Evolutionary conservation across 257 asterid species (phyloP), one percentile per base, ranked within the genome.

Genomic region (Leonotis leonurus): DNA sequence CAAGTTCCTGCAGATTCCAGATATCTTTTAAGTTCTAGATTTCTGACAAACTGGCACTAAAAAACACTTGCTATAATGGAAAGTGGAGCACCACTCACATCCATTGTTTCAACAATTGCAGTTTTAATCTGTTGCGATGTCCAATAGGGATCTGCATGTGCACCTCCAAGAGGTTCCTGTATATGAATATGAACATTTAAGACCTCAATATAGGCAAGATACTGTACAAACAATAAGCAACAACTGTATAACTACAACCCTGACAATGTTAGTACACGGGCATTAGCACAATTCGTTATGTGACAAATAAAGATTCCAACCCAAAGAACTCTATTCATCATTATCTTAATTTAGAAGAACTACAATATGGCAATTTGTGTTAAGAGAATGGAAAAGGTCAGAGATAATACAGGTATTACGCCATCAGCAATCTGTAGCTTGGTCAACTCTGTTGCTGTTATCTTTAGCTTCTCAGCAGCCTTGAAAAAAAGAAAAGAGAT

Each of bases 141-240:
- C 97, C 95, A 89, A 63, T 81, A 46, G 18, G 97, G 80, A 82
- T 92, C 96, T 59, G 87, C 83, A 75, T 92, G 99, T 35, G 97
- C 99, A 60, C 99, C 97, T 43, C 96, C 95, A 71, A 90, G 89
- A 70, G 97, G 95, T 84, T 90, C 97, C 97, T 89, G 77, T 74
- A 4, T 55, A 62, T 8, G 10, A 24, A 26, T 20, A 55, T 13
- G 57, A 7, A 29, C 22, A 14, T 51, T 18, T 44, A 35, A 35
- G 49, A 55, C 35, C 59, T 16, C 27, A 39, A 53, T 18, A 37
- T 27, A 10, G 11, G 25, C 21, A 33, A 45, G 49, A 40, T 35
- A 16, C 26, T 0, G 6, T 5, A 40, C 52, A 20, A 3, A 41
- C 24, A 39, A 57, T 7, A n/a, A 50, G 16, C 40, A 12, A 8